Conservation (phyloP, 345 rosid genomes). For the Populus nigra region DNA sequence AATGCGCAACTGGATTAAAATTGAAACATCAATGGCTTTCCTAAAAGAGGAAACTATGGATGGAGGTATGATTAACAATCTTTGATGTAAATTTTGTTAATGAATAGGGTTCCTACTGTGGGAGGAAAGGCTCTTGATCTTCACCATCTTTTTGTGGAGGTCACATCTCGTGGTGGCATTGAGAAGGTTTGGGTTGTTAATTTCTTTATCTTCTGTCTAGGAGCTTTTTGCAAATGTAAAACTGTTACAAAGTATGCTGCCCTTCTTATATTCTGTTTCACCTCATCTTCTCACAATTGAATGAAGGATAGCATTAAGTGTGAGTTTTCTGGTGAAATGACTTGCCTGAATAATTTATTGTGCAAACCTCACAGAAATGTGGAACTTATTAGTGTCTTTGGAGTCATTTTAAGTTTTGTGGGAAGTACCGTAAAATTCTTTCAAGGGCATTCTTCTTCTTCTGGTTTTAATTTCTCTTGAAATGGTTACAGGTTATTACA, state of each 20-base stretch:
- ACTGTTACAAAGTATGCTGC: no score
- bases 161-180: constrained; percentile 84
- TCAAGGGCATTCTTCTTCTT: not conserved
- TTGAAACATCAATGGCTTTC: not conserved
- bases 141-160: constrained; percentile 81
- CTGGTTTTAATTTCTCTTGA: constrained; percentile 10
- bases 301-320: not conserved
- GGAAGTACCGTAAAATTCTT: no score
- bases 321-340: not conserved
- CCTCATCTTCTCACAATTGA: not conserved
- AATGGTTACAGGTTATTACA: constrained; percentile 50
- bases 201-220: not conserved
- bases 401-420: no score
- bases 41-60: not conserved
- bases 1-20: not conserved
- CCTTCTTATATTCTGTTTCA: not conserved
- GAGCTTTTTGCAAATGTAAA: no score
- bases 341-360: not conserved
- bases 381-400: not conserved
- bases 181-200: constrained; percentile 46
- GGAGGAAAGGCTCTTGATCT: constrained; percentile 78
- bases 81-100: constrained; percentile 1
- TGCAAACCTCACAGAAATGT: not conserved
- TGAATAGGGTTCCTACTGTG: constrained; percentile 72
- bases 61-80: not conserved